These are phyloP conservation scores for maize (Zea mays) DNA, from an alignment of 176 grass and related monocot species.

Conservation along the genomic window Zm-B73-REFERENCE-NAM-5.0 NC_050100.1:1393001-1393500, in stretches of 20 bases:
- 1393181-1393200: neutral
- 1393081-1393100: neutral
- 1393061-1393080: neutral
- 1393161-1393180: neutral
- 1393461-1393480: neutral
- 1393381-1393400: constrained; percentile 98
- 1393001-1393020: constrained; percentile 98
- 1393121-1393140: too few species aligned
- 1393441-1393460: neutral
- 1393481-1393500: neutral
- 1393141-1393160: too few species aligned
- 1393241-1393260: constrained; percentile 3
- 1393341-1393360: constrained; percentile 95
- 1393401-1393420: constrained; percentile 64
- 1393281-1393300: neutral
- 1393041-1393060: neutral
- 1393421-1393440: constrained; percentile 20
- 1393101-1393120: neutral
- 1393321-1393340: constrained; percentile 96
- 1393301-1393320: constrained; percentile 97
- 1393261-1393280: neutral
- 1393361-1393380: constrained; percentile 95
- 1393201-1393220: neutral
- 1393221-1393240: neutral
- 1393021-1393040: constrained; percentile 77